Base-by-base conservation (phyloP, 2,329 filamentous ascomycete genomes). In the Stemphylium vesicarium region DNA sequence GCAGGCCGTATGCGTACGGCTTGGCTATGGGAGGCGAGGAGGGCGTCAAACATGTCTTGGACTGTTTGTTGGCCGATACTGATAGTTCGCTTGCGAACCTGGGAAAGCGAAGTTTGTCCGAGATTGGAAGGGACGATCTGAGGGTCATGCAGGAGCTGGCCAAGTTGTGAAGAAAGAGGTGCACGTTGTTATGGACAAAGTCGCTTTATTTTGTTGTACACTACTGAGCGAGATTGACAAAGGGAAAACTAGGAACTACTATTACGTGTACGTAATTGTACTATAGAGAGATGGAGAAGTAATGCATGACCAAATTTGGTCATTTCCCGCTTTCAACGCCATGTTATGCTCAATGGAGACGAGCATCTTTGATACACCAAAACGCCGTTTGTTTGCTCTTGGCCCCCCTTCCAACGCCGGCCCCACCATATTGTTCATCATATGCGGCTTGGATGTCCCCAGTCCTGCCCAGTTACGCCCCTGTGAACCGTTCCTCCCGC, bases 41-140 rank as follows among this genome's bases (percentile, higher is more conserved):
- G 32, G 75, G 75, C 3, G 75, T 77, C 4, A 69, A 68, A 39
- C 75, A 77, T 57, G 73, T 76, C 4, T 58, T 77, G 12, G 61
- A 68, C 10, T 71, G 70, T 40, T 48, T 76, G 45, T 55, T 74
- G 13, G 72, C 69, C 0, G 71, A 52, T 12, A 72, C 65, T 1
- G 72, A 75, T 24, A 72, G 66, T 22, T 71, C 68, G 18, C 51
- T 75, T 44, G 71, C 68, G 0, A 74, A 74, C 43, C 45, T 74
- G 10, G 71, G 71, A 6, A 71, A 72, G 58, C 69, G 55, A 57
- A 63, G 49, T 20, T 31, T 73, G 7, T 46, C 64, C 10, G 71
- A 75, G 22, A 31, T 75, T 3, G 61, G 56, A 10, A 53, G 71
- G 2, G 55, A 66, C 15, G 71, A 75, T 41, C 50, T 75, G 32